These are phyloP conservation scores for Tolypocladium tundrense DNA, from an alignment of 2,329 filamentous ascomycete genomes.

Conservation along the genomic window DNA sequence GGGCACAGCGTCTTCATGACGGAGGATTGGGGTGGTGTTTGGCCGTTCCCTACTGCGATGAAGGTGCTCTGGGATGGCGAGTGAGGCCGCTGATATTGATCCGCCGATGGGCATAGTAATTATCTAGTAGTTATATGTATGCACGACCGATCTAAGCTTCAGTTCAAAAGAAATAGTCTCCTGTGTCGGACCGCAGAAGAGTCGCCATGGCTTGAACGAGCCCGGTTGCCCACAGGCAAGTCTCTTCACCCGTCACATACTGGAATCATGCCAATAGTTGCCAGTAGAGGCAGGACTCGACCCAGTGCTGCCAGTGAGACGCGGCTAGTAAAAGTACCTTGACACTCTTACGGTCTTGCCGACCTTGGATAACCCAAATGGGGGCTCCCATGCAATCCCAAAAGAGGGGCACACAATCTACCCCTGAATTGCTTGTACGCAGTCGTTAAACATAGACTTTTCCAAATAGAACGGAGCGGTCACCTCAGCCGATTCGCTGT, in stretches of 20 bases:
- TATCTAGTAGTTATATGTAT: neutral
- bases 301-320: too few species aligned
- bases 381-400: neutral
- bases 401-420: neutral
- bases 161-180: neutral
- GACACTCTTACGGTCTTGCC: neutral
- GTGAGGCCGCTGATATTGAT: neutral
- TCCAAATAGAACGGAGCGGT: neutral
- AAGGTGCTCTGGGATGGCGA: conserved; percentile 37
- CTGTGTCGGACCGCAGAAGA: neutral
- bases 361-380: neutral
- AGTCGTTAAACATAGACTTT: too few species aligned
- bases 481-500: conserved; percentile 22
- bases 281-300: too few species aligned
- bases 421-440: neutral
- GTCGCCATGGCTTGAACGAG: neutral
- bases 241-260: too few species aligned
- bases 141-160: too few species aligned
- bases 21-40: conserved; percentile 48
- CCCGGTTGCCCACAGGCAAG: neutral
- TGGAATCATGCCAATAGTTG: too few species aligned
- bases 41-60: conserved; percentile 41
- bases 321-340: neutral
- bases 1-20: conserved; percentile 53
- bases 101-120: neutral